phyloP scores from a whole-genome alignment of 2,329 filamentous ascomycete species.

The Aureobasidium mangrovei region DNA sequence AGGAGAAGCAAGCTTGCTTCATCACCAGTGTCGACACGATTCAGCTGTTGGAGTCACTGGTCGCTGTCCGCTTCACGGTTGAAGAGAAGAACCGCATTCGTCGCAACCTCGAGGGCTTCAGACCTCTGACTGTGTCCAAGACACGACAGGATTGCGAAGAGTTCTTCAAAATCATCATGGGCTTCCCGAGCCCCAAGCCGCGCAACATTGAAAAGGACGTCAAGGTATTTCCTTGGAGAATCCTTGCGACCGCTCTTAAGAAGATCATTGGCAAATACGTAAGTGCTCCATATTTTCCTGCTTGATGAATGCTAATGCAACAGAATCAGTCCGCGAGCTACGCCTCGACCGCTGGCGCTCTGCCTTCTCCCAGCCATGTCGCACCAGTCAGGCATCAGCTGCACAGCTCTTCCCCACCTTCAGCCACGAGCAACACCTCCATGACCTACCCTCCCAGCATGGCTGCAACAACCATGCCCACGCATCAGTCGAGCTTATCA shows the following conservation, averaged over 20 bases:
- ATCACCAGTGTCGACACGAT: slow-evolving; percentile 98
- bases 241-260: slow-evolving; percentile 75
- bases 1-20: slow-evolving; percentile 80
- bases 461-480: slow-evolving; percentile 18
- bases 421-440: slow-evolving; percentile 25
- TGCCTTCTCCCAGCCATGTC: slow-evolving; percentile 25
- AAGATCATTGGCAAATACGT: slow-evolving; percentile 98
- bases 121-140: slow-evolving; percentile 88
- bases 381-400: slow-evolving; percentile 23
- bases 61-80: slow-evolving; percentile 79
- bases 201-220: slow-evolving; percentile 98
- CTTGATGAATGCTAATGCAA: slow-evolving; percentile 4
- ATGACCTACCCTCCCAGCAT: slow-evolving; percentile 25
- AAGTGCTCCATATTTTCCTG: slow-evolving; percentile 32
- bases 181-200: slow-evolving; percentile 87
- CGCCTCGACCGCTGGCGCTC: slow-evolving; percentile 51
- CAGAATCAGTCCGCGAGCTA: slow-evolving; percentile 53
- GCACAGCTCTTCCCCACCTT: slow-evolving; percentile 20
- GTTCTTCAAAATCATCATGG: slow-evolving; percentile 99
- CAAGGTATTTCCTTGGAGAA: slow-evolving; percentile 97
- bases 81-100: slow-evolving; percentile 98
- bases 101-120: slow-evolving; percentile 89
- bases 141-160: slow-evolving; percentile 85
- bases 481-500: slow-evolving; percentile 25
- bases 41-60: slow-evolving; percentile 81